Evolutionary conservation across 2,329 filamentous ascomycete species (phyloP), one percentile per base, ranked within the genome.

Genomic region (Botrytis pseudocinerea): DNA sequence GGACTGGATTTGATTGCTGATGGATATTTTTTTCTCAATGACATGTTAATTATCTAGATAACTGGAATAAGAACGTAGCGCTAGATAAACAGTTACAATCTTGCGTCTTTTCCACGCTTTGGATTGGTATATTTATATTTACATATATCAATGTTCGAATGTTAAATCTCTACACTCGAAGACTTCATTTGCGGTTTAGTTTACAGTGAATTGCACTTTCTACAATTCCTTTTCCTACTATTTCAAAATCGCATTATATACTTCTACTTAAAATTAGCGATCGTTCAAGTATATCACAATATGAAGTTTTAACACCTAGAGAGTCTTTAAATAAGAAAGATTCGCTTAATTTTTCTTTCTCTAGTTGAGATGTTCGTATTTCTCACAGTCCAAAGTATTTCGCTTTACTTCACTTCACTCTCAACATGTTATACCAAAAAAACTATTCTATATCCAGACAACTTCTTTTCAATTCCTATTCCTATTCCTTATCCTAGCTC

Each of bases 81-180:
- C 9, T 7, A 1, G 48, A 54, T 8, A 4, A 14, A 7, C 0
- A n/a, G 2, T 54, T 0, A 54, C 20, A 9, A 0, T 25, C 22
- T n/a, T n/a, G 10, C 22, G 25, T 10, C 25, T n/a, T 51, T 51
- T 14, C 10, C 22, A n/a, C 10, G 22, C 4, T 4, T n/a, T n/a
- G 22, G 4, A 14, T 51, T 12, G 6, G 4, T 6, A n/a, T n/a
- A 12, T n/a, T 14, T 51, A n/a, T n/a, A 16, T 54, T n/a, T 7
- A 54, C 14, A 4, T 32, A 32, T 32, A 32, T 32, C 32, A 32
- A 32, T 32, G 32, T 32, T 32, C 32, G 0, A n/a, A n/a, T n/a
- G 25, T n/a, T 4, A 54, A 54, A 16, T 54, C 12, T 12, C 12
- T 54, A 25, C 48, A 51, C 25, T 25, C 22, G 22, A n/a, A 51